Percentiles rank a stretch among this genome's conserved stretches.
Evolutionary conservation across 768 basidiomycete species (phyloP).

Genomic region (Boletellus emodensis): DNA sequence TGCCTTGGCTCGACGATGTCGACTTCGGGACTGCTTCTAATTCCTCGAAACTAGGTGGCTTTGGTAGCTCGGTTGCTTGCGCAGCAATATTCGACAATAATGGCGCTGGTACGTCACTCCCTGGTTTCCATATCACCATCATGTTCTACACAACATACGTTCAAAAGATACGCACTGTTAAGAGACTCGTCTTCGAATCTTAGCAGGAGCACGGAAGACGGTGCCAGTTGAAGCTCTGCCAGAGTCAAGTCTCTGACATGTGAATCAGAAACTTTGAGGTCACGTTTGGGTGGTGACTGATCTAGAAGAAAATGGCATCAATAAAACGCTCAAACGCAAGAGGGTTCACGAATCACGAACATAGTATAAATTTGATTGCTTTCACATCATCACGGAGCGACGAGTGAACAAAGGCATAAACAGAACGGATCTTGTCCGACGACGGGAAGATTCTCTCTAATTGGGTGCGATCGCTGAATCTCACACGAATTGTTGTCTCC

Average conservation of each 20-base stretch:
- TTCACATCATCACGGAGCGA: conserved; percentile 72
- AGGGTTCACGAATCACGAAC: conserved; percentile 52
- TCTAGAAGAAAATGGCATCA: conserved; percentile 39
- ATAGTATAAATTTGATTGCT: conserved; percentile 78
- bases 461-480: conserved; percentile 77
- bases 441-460: conserved; percentile 79
- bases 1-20: conserved; percentile 7
- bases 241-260: conserved; percentile 65
- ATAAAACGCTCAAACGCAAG: not conserved
- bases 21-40: conserved; percentile 5
- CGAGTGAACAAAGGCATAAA: conserved; percentile 80
- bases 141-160: not conserved
- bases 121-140: conserved; percentile 34
- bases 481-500: conserved; percentile 78
- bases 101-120: conserved; percentile 56
- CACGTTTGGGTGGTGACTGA: conserved; percentile 78
- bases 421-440: conserved; percentile 69
- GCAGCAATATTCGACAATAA: conserved; percentile 53
- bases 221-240: conserved; percentile 68
- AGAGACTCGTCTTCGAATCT: conserved; percentile 69
- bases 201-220: conserved; percentile 73
- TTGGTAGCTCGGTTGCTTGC: conserved; percentile 63
- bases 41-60: conserved; percentile 42
- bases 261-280: conserved; percentile 78
- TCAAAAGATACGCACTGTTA: conserved; percentile 46